Evolutionary conservation across 306 rosid species (phyloP).

Genomic region (Rosa chinensis): DNA sequence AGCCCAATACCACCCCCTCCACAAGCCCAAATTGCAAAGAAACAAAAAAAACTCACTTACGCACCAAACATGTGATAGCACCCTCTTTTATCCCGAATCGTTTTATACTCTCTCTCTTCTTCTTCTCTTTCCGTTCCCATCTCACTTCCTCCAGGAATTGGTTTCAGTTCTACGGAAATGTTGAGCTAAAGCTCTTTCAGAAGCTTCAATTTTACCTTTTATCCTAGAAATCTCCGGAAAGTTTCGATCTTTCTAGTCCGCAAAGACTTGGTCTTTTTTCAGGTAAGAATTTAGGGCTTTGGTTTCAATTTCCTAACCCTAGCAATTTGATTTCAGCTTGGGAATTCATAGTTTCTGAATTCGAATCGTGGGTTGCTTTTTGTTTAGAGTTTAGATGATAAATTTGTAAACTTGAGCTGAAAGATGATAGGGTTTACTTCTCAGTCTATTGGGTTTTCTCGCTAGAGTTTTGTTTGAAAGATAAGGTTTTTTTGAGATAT

Average conservation of each 20-base stretch:
- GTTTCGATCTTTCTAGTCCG: constrained; percentile 11
- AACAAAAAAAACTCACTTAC: background rate
- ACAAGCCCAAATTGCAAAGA: background rate
- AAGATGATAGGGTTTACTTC: background rate
- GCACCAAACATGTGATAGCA: constrained; percentile 28
- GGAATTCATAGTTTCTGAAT: background rate
- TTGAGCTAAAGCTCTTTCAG: background rate
- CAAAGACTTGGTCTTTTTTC: background rate
- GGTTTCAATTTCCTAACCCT: constrained; percentile 12
- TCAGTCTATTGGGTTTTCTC: background rate
- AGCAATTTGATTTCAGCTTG: constrained; percentile 20
- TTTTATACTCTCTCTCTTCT: background rate
- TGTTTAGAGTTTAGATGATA: background rate
- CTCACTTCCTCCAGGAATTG: constrained; percentile 3
- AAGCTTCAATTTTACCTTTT: background rate
- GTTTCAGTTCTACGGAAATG: constrained; percentile 4
- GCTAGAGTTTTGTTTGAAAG: background rate
- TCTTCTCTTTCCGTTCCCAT: constrained; percentile 9
- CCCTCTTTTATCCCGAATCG: constrained; percentile 24
- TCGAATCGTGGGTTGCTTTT: background rate
- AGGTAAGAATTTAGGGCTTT: constrained; percentile 32
- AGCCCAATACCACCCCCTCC: background rate
- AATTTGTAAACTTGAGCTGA: background rate
- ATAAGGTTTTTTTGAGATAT: background rate
- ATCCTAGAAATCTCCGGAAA: background rate